These are phyloP conservation scores for Pseudogymnoascus sp. DNA, from an alignment of 2,329 filamentous ascomycete genomes.

Conservation along the genomic window DNA sequence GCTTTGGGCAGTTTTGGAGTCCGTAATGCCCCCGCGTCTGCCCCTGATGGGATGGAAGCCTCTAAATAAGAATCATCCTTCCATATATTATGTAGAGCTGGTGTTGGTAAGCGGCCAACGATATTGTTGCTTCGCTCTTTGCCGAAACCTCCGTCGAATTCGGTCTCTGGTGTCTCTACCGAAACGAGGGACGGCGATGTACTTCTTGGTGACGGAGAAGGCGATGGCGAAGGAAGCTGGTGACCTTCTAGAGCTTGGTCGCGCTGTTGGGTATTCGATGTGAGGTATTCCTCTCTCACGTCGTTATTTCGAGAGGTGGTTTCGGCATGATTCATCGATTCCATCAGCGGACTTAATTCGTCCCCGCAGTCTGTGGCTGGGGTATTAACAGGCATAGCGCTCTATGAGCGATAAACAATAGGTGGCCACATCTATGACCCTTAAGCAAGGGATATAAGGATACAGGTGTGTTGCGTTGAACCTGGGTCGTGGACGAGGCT, in stretches of 20 bases:
- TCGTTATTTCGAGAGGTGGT: neutral
- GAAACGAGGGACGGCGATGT: constrained; percentile 17
- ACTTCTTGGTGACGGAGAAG: constrained; percentile 21
- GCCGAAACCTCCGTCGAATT: neutral
- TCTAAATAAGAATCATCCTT: neutral
- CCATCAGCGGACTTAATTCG: neutral
- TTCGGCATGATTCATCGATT: constrained; percentile 7
- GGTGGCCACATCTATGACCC: neutral
- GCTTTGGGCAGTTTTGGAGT: constrained; percentile 23
- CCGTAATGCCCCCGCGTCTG: constrained; percentile 6
- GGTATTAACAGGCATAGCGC: neutral
- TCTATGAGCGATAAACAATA: constrained; percentile 1
- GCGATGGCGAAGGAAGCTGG: constrained; percentile 23
- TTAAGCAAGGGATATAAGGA: neutral
- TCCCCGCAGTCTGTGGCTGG: neutral
- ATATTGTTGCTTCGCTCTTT: constrained; percentile 1
- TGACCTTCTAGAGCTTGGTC: constrained; percentile 12
- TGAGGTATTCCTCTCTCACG: neutral
- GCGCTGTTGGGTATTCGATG: neutral
- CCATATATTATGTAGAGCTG: neutral
- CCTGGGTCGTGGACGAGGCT: neutral
- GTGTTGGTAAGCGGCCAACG: neutral
- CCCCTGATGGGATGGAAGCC: neutral
- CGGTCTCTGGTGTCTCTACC: neutral
- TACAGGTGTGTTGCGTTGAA: neutral